These are phyloP conservation scores for Blastobotrys robertii DNA, from an alignment of 805 yeast genomes.

Conservation along the genomic window DNA sequence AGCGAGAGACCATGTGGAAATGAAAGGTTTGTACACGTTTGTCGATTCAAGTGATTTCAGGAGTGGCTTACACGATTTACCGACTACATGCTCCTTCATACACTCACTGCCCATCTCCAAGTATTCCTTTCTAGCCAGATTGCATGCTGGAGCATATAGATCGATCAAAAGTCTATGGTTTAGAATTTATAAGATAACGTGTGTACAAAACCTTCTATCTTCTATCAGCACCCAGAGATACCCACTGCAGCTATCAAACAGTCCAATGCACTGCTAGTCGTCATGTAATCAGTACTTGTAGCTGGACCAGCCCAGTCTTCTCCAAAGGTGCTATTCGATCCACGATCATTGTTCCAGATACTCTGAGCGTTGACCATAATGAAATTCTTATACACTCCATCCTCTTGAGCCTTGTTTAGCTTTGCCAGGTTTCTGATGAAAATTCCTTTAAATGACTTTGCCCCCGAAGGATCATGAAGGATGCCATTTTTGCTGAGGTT, in stretches of 20 bases:
- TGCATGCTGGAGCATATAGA: too few relatives aligned
- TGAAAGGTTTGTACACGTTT: too few relatives aligned
- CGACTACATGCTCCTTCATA: too few relatives aligned
- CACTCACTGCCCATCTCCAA: too few relatives aligned
- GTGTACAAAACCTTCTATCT: too few relatives aligned
- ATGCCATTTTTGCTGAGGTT: constrained; percentile 1
- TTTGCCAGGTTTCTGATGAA: constrained; percentile 6
- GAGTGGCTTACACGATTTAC: too few relatives aligned
- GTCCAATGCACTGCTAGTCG: constrained; percentile 5
- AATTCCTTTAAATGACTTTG: constrained; percentile 8
- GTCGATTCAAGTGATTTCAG: too few relatives aligned
- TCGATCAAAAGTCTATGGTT: too few relatives aligned
- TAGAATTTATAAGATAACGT: too few relatives aligned
- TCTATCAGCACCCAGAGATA: neutral
- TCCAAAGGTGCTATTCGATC: constrained; percentile 4
- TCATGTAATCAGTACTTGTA: neutral
- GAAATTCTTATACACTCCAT: neutral
- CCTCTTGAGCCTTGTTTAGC: neutral
- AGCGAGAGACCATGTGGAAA: too few relatives aligned
- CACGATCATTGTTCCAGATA: constrained; percentile 4
- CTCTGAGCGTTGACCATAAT: constrained; percentile 3
- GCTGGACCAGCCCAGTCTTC: constrained; percentile 7
- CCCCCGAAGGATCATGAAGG: constrained; percentile 6
- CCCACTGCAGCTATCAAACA: constrained; percentile 2
- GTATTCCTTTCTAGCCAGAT: too few relatives aligned